Evolutionary conservation across 495 filamentous ascomycete species (phyloP), one percentile per base, ranked within the genome.

Genomic region (Pseudoneurospora amorphoporcata): DNA sequence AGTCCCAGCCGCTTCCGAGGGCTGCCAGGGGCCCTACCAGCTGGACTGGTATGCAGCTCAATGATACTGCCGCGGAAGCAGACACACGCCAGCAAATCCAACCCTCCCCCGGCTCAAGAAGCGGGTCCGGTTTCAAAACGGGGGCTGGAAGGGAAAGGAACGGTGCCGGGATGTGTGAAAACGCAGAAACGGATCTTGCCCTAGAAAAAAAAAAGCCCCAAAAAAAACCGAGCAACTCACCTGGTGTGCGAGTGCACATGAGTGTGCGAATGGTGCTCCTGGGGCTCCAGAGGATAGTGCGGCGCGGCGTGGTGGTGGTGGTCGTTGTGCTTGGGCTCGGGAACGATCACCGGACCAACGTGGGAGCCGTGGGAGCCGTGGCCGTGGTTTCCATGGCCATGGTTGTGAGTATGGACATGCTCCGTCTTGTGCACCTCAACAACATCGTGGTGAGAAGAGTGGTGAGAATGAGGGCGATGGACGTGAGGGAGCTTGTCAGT

Each of bases 391-490:
- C 53, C 53, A 35, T 61, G 53, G 69, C 5, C 17, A 38, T n/a
- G 35, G 3, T 12, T 35, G 23, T 70, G 29, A 16, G 69, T 65
- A 65, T 65, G 53, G 53, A 65, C 29, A 65, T 65, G 53, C 53
- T 65, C 53, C 14, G 53, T 65, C 53, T 65, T 65, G 53, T 65
- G 53, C 53, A 32, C 53, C 53, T 65, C 53, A 73, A 88, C 83
- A 74, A 86, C 84, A 78, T 80, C 81, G 71, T 84, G 80, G 69
- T 86, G 81, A 76, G 88, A 85, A 74, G 81, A 65, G 53, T 65
- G 53, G 53, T 65, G 53, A 6, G 53, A 65, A 29, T 65, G 53
- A 65, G 53, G 53, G 17, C 53, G 53, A 35, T 65, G 53, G 32
- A 35, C 6, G 23, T 61, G 47, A 42, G 39, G 37, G 37, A 41